Evolutionary conservation across 768 basidiomycete genomes (phyloP).

Genomic region (Mycena indigotica): DNA sequence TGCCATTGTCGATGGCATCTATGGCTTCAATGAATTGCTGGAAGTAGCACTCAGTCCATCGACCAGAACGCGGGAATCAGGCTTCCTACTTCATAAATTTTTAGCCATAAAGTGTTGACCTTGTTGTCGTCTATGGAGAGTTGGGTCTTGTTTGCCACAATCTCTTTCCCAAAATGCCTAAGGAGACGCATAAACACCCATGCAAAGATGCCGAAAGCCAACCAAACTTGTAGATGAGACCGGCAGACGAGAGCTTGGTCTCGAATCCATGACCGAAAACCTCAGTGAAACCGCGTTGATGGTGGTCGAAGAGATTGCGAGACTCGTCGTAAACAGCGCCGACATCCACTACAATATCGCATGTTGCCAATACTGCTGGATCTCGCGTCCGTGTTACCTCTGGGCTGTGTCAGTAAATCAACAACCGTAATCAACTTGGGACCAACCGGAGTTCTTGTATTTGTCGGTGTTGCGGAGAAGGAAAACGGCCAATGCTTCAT

Average conservation of each 20-base stretch:
- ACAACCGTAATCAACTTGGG: neutral
- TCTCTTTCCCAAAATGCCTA: slow-evolving; percentile 88
- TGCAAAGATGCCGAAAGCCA: neutral
- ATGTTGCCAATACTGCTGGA: slow-evolving; percentile 67
- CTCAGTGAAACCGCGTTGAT: slow-evolving; percentile 91
- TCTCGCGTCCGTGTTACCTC: slow-evolving; percentile 76
- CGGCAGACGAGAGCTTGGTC: slow-evolving; percentile 92
- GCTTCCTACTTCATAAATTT: slow-evolving; percentile 73
- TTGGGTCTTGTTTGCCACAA: slow-evolving; percentile 67
- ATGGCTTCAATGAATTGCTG: slow-evolving; percentile 94
- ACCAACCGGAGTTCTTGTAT: slow-evolving; percentile 76
- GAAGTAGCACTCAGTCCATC: slow-evolving; percentile 3
- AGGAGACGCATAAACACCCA: neutral
- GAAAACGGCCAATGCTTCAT: slow-evolving; percentile 94
- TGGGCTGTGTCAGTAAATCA: slow-evolving; percentile 27
- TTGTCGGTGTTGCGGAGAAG: slow-evolving; percentile 76
- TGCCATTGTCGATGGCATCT: slow-evolving; percentile 94
- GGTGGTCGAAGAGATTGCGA: slow-evolving; percentile 88
- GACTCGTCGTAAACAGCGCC: slow-evolving; percentile 87
- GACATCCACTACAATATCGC: slow-evolving; percentile 96
- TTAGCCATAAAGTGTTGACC: slow-evolving; percentile 79
- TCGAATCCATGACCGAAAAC: slow-evolving; percentile 85
- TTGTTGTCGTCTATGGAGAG: slow-evolving; percentile 58
- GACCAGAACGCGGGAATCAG: neutral
- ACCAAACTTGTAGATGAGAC: slow-evolving; percentile 90